These are phyloP conservation scores for Ambrosiella xylebori DNA, from an alignment of 2,329 filamentous ascomycete species.

Conservation along the genomic window DNA sequence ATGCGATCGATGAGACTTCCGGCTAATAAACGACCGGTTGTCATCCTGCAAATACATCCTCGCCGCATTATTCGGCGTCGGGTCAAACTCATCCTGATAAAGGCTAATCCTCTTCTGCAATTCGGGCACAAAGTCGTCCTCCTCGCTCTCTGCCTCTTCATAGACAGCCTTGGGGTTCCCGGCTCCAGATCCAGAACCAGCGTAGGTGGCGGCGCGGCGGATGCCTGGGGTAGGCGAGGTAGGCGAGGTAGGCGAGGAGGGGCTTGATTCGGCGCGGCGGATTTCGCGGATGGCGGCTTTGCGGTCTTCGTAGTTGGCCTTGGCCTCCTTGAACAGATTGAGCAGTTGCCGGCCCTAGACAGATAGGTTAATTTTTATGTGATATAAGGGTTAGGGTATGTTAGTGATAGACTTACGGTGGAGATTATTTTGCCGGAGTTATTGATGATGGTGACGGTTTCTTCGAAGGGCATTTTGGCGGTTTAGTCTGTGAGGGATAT, in stretches of 20 bases:
- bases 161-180: conserved; percentile 9
- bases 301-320: conserved; percentile 70
- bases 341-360: conserved; percentile 72
- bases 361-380: background rate
- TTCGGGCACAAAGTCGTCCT: conserved; percentile 13
- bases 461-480: conserved; percentile 29
- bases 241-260: conserved; percentile 15
- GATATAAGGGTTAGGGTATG: conserved; percentile 1
- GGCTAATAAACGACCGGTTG: conserved; percentile 23
- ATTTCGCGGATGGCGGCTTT: conserved; percentile 67
- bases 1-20: conserved; percentile 18
- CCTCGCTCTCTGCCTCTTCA: conserved; percentile 13
- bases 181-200: background rate
- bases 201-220: conserved; percentile 16
- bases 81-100: conserved; percentile 18
- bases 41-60: conserved; percentile 19
- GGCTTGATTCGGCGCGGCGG: conserved; percentile 39
- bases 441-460: conserved; percentile 82
- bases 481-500: background rate
- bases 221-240: conserved; percentile 8
- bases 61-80: conserved; percentile 8
- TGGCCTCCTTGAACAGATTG: conserved; percentile 82
- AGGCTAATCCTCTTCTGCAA: conserved; percentile 15
- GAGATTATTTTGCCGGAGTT: conserved; percentile 80
- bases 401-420: conserved; percentile 40